Conservation (phyloP, 2,329 filamentous ascomycete species). For the Sporothrix schenckii region DNA sequence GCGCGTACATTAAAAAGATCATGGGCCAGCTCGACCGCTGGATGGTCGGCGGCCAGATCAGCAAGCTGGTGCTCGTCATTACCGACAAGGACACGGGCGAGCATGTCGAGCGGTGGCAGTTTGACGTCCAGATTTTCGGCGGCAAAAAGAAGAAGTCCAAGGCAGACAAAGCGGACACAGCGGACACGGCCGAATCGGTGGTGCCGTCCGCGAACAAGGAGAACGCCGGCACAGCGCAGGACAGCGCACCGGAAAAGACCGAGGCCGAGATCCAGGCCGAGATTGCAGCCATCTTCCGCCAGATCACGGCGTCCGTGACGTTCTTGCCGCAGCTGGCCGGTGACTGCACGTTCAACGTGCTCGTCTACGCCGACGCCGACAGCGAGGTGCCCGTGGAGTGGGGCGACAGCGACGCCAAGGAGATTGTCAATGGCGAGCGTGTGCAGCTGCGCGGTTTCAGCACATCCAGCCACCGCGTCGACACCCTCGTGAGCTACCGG, state of each 20-base stretch:
- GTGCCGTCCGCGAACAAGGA: conserved; percentile 41
- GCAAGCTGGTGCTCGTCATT: conserved; percentile 93
- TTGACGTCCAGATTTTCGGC: conserved; percentile 62
- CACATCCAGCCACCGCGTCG: conserved; percentile 89
- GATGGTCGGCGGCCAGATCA: conserved; percentile 97
- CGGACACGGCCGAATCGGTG: neutral
- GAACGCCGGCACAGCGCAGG: conserved; percentile 41
- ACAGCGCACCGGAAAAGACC: conserved; percentile 70
- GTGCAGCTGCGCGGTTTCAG: conserved; percentile 96
- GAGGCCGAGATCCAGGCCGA: conserved; percentile 93
- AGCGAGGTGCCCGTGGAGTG: conserved; percentile 96
- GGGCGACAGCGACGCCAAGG: conserved; percentile 97
- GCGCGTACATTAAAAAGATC: conserved; percentile 99
- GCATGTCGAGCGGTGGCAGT: conserved; percentile 96
- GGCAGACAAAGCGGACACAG: conserved; percentile 30
- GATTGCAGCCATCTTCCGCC: conserved; percentile 94
- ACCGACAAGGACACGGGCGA: conserved; percentile 97
- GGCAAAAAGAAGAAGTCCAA: conserved; percentile 38
- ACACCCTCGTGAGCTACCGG: conserved; percentile 93
- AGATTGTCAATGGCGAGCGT: conserved; percentile 91
- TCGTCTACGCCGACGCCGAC: conserved; percentile 96
- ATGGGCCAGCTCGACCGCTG: conserved; percentile 97
- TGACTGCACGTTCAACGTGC: conserved; percentile 97
- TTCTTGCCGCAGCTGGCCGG: conserved; percentile 92
- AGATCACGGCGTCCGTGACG: conserved; percentile 96